Conservation (phyloP, 148 eudicot species). For the Cornus kousa region DNA sequence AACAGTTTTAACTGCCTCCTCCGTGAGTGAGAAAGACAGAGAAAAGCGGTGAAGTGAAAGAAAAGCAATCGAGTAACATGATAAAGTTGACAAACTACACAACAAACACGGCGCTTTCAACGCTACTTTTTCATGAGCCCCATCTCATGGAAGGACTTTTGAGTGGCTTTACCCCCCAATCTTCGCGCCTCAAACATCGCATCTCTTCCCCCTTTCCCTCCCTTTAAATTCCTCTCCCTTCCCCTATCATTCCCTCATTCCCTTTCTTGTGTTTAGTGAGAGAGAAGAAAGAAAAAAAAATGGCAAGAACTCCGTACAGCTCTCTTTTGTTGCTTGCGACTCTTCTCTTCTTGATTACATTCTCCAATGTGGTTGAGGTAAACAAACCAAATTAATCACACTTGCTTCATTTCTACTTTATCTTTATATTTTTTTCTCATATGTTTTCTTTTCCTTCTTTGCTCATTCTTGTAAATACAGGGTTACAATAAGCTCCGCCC, state of each 20-base stretch:
- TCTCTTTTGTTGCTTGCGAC: neutral
- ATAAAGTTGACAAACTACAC: conserved; percentile 4
- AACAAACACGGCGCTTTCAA: conserved; percentile 4
- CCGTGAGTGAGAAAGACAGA: neutral
- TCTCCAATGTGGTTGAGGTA: conserved; percentile 18
- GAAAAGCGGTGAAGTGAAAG: neutral
- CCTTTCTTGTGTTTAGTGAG: neutral
- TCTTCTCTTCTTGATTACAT: conserved; percentile 4
- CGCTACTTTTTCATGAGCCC: conserved; percentile 4
- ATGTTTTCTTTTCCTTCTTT: neutral
- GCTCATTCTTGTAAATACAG: conserved; percentile 1
- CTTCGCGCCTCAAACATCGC: conserved; percentile 9
- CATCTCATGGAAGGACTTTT: neutral
- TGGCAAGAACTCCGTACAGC: conserved; percentile 5
- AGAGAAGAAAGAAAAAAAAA: neutral
- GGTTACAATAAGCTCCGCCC: conserved; percentile 12
- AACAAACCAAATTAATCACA: neutral
- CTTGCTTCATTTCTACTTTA: neutral
- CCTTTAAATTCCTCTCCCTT: neutral
- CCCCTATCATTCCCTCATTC: neutral
- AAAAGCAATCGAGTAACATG: neutral
- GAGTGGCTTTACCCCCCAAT: neutral
- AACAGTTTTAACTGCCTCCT: neutral
- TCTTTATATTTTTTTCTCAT: neutral
- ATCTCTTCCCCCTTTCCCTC: neutral